phyloP scores from a whole-genome alignment of 768 basidiomycete genomes.

The Postia placenta region DNA sequence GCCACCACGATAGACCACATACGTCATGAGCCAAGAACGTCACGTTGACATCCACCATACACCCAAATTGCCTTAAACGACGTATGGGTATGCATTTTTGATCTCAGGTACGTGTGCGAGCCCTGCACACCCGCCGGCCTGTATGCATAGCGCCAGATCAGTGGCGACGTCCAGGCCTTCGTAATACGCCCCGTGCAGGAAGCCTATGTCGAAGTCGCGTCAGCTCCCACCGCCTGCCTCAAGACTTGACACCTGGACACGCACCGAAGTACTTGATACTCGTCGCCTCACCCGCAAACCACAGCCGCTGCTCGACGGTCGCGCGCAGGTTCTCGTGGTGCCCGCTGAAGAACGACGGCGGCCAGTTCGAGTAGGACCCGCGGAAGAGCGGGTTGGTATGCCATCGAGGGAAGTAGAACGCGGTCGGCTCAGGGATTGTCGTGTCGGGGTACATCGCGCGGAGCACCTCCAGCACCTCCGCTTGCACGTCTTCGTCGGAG shows the following conservation, averaged over 20 bases:
- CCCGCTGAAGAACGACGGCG: slow-evolving; percentile 42
- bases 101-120: slow-evolving; percentile 19
- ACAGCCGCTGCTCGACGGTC: slow-evolving; percentile 43
- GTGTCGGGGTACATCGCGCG: slow-evolving; percentile 48
- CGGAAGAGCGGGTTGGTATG: slow-evolving; percentile 40
- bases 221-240: no score
- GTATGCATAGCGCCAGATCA: slow-evolving; percentile 23
- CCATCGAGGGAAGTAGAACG: slow-evolving; percentile 52
- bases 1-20: no score
- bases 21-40: no score
- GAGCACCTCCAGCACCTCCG: slow-evolving; percentile 49
- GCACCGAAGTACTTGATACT: slow-evolving; percentile 52
- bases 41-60: no score
- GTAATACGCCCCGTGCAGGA: slow-evolving; percentile 29
- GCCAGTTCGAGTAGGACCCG: slow-evolving; percentile 66
- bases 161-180: slow-evolving; percentile 24
- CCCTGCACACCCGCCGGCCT: slow-evolving; percentile 9
- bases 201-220: slow-evolving; percentile 14
- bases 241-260: slow-evolving; percentile 12
- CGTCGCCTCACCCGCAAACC: slow-evolving; percentile 62
- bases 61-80: background rate
- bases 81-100: slow-evolving; percentile 17
- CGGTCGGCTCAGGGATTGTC: slow-evolving; percentile 44
- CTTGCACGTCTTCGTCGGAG: slow-evolving; percentile 39
- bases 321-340: slow-evolving; percentile 55